Percentiles rank a stretch among this genome's conserved stretches.
Evolutionary conservation across 768 basidiomycete species (phyloP).

Genomic region (Xerocomellus amylosporus): DNA sequence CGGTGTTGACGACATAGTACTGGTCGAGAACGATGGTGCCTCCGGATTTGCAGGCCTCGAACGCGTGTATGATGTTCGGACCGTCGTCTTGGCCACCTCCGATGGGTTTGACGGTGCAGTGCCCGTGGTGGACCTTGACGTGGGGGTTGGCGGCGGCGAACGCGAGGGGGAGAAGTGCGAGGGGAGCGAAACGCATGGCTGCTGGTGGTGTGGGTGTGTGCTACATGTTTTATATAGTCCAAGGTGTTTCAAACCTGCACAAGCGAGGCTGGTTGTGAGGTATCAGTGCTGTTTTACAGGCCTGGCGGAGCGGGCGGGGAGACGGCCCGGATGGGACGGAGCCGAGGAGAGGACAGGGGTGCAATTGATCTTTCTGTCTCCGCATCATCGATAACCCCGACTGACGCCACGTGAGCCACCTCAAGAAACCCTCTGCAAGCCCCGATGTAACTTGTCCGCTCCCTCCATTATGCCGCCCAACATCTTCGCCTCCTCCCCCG

Average conservation of each 20-base stretch:
- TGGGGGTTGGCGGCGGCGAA: no score
- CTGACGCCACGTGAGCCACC: conserved; percentile 14
- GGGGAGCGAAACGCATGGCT: background rate
- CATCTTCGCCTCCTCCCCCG: conserved; percentile 23
- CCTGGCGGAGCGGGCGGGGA: no score
- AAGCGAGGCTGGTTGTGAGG: no score
- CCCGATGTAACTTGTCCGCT: background rate
- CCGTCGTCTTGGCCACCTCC: conserved; percentile 37
- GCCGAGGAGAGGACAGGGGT: background rate
- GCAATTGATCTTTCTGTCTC: conserved; percentile 1
- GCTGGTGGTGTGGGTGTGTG: background rate
- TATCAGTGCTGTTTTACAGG: no score
- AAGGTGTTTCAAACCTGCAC: no score
- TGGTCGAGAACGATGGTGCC: conserved; percentile 33
- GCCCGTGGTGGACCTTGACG: conserved; percentile 4
- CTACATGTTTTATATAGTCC: background rate
- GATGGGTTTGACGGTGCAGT: conserved; percentile 30
- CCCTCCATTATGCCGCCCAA: conserved; percentile 3
- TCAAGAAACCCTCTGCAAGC: conserved; percentile 7
- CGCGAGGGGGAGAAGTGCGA: background rate
- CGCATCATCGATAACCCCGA: conserved; percentile 22
- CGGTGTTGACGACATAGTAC: conserved; percentile 38
- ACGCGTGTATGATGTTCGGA: conserved; percentile 35
- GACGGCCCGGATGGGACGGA: background rate
- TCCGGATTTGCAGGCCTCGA: conserved; percentile 29